phyloP scores from a whole-genome alignment of 2,329 filamentous ascomycete genomes.

The Fusarium austroafricanum region DNA sequence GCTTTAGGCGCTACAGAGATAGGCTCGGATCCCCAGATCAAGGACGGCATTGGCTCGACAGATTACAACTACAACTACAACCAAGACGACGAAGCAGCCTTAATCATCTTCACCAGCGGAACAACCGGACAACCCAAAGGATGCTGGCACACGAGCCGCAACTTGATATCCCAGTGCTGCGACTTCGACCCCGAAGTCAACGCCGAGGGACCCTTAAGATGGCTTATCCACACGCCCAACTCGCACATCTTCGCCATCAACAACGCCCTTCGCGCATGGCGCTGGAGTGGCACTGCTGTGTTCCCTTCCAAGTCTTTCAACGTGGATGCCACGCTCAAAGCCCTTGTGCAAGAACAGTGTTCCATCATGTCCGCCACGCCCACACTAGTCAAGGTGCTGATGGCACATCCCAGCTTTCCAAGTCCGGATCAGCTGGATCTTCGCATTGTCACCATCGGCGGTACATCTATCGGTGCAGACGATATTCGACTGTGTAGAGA shows the following conservation, averaged over 20 bases:
- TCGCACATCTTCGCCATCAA: conserved; percentile 56
- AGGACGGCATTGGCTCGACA: background rate
- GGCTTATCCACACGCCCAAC: conserved; percentile 54
- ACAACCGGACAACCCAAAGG: conserved; percentile 62
- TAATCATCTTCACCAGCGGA: conserved; percentile 62
- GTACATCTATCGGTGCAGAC: conserved; percentile 47
- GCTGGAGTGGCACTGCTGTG: conserved; percentile 50
- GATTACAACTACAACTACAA: background rate
- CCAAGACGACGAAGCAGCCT: conserved; percentile 42
- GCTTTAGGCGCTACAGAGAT: conserved; percentile 3
- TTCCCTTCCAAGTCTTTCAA: conserved; percentile 52
- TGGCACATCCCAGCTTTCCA: conserved; percentile 48
- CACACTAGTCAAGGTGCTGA: conserved; percentile 50
- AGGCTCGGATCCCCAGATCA: background rate
- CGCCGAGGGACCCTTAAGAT: conserved; percentile 45
- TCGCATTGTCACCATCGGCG: conserved; percentile 51
- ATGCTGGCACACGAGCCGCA: conserved; percentile 56
- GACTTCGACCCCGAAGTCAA: conserved; percentile 53
- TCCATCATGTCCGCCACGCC: conserved; percentile 56
- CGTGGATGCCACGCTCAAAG: conserved; percentile 48
- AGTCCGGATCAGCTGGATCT: conserved; percentile 45
- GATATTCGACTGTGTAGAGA: conserved; percentile 50
- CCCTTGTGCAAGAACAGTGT: conserved; percentile 50
- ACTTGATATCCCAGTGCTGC: conserved; percentile 53
- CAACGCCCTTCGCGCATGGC: conserved; percentile 54